Percentiles rank a stretch among this genome's conserved stretches.
These are phyloP conservation scores for Neopestalotiopsis clavispora DNA, from an alignment of 2,329 filamentous ascomycete species.

Conservation along the genomic window DNA sequence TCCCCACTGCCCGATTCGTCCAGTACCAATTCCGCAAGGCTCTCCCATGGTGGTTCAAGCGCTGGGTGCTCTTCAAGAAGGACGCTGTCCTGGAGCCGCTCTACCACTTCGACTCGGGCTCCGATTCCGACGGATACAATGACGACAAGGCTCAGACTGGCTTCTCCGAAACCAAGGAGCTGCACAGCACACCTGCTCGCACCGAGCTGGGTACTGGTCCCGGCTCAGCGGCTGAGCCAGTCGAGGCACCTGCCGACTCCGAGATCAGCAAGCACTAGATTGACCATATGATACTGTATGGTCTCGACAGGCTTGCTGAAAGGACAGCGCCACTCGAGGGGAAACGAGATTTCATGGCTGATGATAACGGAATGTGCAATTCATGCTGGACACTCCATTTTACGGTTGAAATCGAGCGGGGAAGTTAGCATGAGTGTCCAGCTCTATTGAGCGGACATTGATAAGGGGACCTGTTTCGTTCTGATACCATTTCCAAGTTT, in stretches of 20 bases:
- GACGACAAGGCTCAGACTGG: conserved; percentile 8
- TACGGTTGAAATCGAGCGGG: background rate
- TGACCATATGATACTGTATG: background rate
- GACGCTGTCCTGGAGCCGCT: conserved; percentile 51
- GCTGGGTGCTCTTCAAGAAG: conserved; percentile 59
- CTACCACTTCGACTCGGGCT: conserved; percentile 42
- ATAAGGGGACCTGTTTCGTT: background rate
- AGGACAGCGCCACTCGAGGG: background rate
- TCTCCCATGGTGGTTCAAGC: conserved; percentile 65
- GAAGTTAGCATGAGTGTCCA: background rate
- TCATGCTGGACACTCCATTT: too few relatives aligned
- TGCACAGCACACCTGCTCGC: background rate
- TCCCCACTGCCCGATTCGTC: conserved; percentile 62
- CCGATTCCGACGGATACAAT: background rate
- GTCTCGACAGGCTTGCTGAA: too few relatives aligned
- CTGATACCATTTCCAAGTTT: conserved; percentile 14
- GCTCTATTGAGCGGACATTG: background rate
- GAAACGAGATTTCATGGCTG: background rate
- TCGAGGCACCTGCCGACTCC: background rate
- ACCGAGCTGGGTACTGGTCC: background rate
- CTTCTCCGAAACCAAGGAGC: background rate
- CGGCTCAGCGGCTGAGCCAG: background rate
- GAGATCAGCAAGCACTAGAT: background rate
- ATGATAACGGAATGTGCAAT: background rate
- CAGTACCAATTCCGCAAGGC: conserved; percentile 61